Evolutionary conservation across 73 alveolate species (phyloP).

Genomic region (Paramecium primaurelia): DNA sequence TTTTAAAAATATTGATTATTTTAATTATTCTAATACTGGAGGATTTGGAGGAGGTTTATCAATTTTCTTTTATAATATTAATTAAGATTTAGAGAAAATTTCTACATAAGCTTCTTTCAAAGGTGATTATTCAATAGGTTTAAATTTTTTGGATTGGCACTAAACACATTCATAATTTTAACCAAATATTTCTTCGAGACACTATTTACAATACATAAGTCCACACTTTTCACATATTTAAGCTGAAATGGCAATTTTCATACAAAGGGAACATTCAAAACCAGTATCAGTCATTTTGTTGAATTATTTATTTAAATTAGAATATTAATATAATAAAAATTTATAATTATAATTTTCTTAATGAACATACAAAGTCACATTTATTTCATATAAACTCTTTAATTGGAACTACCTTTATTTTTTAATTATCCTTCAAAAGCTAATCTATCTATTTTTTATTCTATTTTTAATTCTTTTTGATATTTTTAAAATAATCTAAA

Average conservation of each 20-base stretch:
- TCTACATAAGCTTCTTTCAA: neutral
- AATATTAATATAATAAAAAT: neutral
- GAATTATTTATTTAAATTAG: neutral
- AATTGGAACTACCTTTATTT: slow-evolving; percentile 27
- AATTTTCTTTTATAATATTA: neutral
- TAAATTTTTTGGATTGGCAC: neutral
- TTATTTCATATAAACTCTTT: neutral
- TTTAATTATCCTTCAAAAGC: slow-evolving; percentile 53
- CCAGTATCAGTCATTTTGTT: neutral
- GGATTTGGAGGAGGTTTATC: neutral
- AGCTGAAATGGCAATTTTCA: neutral
- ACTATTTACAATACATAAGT: neutral
- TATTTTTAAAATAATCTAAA: slow-evolving; percentile 61
- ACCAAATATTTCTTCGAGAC: neutral
- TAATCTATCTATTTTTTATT: slow-evolving; percentile 38
- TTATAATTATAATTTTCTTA: neutral
- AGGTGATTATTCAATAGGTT: neutral
- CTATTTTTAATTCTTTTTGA: slow-evolving; percentile 62
- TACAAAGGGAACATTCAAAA: neutral
- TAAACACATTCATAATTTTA: neutral
- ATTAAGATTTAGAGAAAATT: neutral
- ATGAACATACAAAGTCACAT: neutral
- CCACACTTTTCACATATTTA: neutral
- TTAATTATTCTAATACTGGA: neutral
- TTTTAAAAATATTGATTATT: neutral